Evolutionary conservation across 1,139 yeast species (phyloP).

Genomic region (Yarrowia galli): DNA sequence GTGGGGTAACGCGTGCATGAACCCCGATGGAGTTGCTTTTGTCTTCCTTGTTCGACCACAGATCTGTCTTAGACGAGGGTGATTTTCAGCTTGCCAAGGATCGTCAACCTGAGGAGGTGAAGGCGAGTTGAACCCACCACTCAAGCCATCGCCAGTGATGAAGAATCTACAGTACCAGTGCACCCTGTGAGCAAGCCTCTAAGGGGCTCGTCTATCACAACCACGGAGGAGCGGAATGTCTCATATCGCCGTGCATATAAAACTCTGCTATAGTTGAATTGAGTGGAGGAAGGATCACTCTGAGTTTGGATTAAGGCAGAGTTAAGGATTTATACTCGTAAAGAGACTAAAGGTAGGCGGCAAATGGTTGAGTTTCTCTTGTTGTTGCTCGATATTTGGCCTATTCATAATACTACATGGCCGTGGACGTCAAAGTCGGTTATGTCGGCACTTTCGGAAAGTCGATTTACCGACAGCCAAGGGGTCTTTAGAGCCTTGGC

Average conservation of each 20-base stretch:
- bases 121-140: too few relatives aligned
- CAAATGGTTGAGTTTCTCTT: background rate
- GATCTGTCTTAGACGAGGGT: background rate
- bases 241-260: slow-evolving; percentile 17
- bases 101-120: background rate
- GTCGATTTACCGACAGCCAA: slow-evolving; percentile 26
- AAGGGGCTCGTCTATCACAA: background rate
- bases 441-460: background rate
- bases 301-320: slow-evolving; percentile 2
- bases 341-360: background rate
- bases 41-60: background rate
- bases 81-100: background rate
- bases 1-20: slow-evolving; percentile 32
- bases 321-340: background rate
- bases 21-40: slow-evolving; percentile 22
- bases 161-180: background rate
- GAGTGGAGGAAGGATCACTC: slow-evolving; percentile 5
- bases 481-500: background rate
- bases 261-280: background rate
- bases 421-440: background rate
- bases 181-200: background rate
- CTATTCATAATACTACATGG: background rate
- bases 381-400: background rate
- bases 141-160: too few relatives aligned
- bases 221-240: slow-evolving; percentile 17